Base-by-base conservation (phyloP, 306 rosid species). In the Fragaria nilgerrensis region DNA sequence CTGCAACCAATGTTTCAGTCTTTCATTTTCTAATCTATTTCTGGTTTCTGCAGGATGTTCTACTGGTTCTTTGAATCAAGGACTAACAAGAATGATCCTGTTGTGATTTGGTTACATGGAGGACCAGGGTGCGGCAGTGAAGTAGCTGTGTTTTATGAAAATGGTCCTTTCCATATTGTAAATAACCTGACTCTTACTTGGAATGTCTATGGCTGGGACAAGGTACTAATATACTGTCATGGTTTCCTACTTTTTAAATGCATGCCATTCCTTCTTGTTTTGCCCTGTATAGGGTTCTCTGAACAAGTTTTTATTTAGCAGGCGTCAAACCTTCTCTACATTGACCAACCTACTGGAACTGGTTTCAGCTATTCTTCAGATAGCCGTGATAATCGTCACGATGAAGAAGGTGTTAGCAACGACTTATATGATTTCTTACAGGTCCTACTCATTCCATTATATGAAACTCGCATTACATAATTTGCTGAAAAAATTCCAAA, bases 51-150 rank as follows among this genome's bases (percentile, higher is more conserved):
- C 92, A 95, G 99, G 84, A 81, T 91, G 97, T 95, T 94, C 87
- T 90, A 94, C 84, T 90, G 89, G 49, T 91, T 92, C 89, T 94
- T 94, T 39, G 96, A 94, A 80, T 92, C 97, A n/a, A 55, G 98
- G 72, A 87, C 5, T 62, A 90, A 56, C 16, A 85, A 75, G 78
- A 75, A 77, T 64, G 92, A 91, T 44, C 96, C 97, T 0, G 80
- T 94, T 45, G 96, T 94, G 29, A 90, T 94, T 62, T 94, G 98
- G 98, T 72, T 95, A 69, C 88, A 91, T 4, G 99, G 97, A 82
- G 97, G 97, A 34, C 99, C 97, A 75, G 97, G 97, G 20, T 95
- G 97, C n/a, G 82, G 99, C 81, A 89, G 99, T 86, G 97, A 90
- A 79, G 77, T 92, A 47, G 97, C 97, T 76, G 56, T 92, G 89